Percentiles rank a stretch among this genome's conserved stretches.
Evolutionary conservation across 176 grass and related monocot species (phyloP).

Genomic region (Juncus inflexus): DNA sequence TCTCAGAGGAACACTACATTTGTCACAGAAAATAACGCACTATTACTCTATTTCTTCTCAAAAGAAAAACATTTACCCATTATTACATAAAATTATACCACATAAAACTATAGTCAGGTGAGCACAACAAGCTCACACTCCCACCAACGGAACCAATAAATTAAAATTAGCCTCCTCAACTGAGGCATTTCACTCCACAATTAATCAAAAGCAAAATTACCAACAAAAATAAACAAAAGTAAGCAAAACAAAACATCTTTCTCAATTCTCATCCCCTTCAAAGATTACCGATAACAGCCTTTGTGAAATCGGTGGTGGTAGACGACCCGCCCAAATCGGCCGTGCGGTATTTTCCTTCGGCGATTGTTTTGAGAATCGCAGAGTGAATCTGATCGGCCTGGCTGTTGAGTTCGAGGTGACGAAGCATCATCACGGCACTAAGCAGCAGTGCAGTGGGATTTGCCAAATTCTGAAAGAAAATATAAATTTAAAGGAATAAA

Average conservation of each 20-base stretch:
- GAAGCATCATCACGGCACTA: constrained; percentile 96
- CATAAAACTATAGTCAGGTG: too few relatives aligned
- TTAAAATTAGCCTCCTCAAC: too few relatives aligned
- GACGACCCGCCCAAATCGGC: constrained; percentile 78
- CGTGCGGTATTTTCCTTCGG: constrained; percentile 71
- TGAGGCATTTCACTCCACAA: too few relatives aligned
- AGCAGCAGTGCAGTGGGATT: constrained; percentile 89
- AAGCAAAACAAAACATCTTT: not conserved
- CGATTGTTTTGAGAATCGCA: constrained; percentile 75
- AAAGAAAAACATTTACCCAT: too few relatives aligned
- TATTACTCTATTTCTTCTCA: too few relatives aligned
- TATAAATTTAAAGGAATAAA: constrained; percentile 1
- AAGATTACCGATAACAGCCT: constrained; percentile 78
- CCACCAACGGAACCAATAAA: too few relatives aligned
- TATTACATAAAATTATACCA: too few relatives aligned
- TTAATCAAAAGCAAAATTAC: not conserved
- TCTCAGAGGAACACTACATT: too few relatives aligned
- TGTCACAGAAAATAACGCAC: too few relatives aligned
- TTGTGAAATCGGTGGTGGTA: constrained; percentile 76
- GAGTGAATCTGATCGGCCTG: constrained; percentile 82
- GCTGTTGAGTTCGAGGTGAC: constrained; percentile 69
- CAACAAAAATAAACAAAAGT: not conserved
- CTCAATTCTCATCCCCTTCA: constrained; percentile 14
- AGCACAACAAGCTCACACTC: too few relatives aligned
- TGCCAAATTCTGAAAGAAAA: constrained; percentile 67